Conservation (phyloP, 2,329 filamentous ascomycete genomes). For the Colletotrichum tropicicola region DNA sequence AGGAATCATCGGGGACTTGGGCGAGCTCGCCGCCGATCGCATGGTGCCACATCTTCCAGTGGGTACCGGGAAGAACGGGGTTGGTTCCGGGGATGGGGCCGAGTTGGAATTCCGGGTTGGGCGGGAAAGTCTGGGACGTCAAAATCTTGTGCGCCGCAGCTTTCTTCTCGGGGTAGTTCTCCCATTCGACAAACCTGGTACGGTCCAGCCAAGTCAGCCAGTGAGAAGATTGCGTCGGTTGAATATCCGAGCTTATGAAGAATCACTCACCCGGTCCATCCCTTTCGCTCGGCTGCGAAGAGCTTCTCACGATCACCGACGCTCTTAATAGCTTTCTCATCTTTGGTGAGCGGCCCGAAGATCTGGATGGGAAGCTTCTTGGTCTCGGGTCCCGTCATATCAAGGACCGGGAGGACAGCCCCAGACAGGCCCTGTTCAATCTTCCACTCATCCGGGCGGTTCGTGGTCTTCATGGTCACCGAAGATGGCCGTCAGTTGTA, state of each 20-base stretch:
- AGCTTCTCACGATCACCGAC: slow-evolving; percentile 45
- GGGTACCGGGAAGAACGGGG: slow-evolving; percentile 62
- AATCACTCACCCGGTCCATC: slow-evolving; percentile 45
- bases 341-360: slow-evolving; percentile 43
- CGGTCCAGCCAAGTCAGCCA: not conserved
- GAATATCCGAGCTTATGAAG: not conserved
- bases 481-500: no score
- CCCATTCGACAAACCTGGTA: slow-evolving; percentile 72
- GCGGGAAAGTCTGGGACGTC: slow-evolving; percentile 36
- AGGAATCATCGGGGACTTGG: slow-evolving; percentile 64
- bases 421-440: slow-evolving; percentile 60
- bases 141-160: slow-evolving; percentile 63
- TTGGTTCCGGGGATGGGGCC: slow-evolving; percentile 64
- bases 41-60: slow-evolving; percentile 68
- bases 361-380: slow-evolving; percentile 37
- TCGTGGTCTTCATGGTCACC: slow-evolving; percentile 1
- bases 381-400: slow-evolving; percentile 51
- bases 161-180: slow-evolving; percentile 75
- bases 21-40: slow-evolving; percentile 51
- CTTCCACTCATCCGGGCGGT: slow-evolving; percentile 55
- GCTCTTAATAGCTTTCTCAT: slow-evolving; percentile 49
- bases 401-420: slow-evolving; percentile 54
- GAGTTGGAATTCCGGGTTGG: slow-evolving; percentile 64
- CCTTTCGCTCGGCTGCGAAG: slow-evolving; percentile 39
- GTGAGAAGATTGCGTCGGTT: not conserved